These are phyloP conservation scores for Aquanectria penicillioides DNA, from an alignment of 2,329 filamentous ascomycete genomes.

Conservation along the genomic window DNA sequence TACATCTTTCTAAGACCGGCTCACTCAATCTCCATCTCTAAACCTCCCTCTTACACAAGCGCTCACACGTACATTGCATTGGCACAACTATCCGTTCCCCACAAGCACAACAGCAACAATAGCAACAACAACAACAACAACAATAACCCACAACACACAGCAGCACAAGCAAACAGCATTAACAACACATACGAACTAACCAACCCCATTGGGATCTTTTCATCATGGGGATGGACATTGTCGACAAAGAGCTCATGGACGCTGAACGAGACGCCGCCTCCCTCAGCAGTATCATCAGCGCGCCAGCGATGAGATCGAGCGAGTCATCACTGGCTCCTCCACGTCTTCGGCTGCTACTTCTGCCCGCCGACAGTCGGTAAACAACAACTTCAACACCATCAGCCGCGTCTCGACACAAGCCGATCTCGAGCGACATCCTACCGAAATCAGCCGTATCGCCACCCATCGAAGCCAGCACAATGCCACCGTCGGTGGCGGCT, in stretches of 20 bases:
- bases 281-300: constrained; percentile 51
- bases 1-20: neutral
- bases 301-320: constrained; percentile 66
- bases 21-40: neutral
- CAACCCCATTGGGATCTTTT: neutral
- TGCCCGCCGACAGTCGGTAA: constrained; percentile 25
- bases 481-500: constrained; percentile 71
- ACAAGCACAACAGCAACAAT: too few relatives aligned
- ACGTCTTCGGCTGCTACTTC: constrained; percentile 40
- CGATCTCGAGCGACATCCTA: constrained; percentile 76
- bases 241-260: constrained; percentile 63
- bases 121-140: too few relatives aligned
- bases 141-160: neutral
- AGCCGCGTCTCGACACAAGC: constrained; percentile 71
- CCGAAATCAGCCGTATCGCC: constrained; percentile 75
- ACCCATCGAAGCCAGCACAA: constrained; percentile 77
- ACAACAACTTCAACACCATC: constrained; percentile 56
- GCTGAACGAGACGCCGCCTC: constrained; percentile 67
- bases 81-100: too few relatives aligned
- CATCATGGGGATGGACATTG: constrained; percentile 58
- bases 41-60: neutral
- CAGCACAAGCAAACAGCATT: neutral
- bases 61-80: neutral
- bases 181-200: neutral
- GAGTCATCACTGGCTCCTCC: constrained; percentile 63